Evolutionary conservation across 495 filamentous ascomycete species (phyloP).

Genomic region (Friedmanniomyces endolithicus): DNA sequence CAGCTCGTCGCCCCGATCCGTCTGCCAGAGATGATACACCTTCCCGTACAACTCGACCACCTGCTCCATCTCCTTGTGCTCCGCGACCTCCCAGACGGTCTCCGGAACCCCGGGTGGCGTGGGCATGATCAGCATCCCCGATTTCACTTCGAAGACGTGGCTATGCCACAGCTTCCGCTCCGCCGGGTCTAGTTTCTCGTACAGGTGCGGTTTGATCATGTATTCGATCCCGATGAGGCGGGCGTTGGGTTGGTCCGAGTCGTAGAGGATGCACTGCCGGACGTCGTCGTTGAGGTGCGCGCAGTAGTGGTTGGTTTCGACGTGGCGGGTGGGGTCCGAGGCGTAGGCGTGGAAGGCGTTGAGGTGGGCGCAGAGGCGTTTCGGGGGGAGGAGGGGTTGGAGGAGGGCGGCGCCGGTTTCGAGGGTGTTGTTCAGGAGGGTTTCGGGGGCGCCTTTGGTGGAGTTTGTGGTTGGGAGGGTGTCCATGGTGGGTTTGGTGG

Average conservation of each 20-base stretch:
- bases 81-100: slow-evolving; percentile 57
- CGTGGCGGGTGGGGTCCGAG: slow-evolving; percentile 48
- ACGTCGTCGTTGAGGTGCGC: slow-evolving; percentile 63
- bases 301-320: slow-evolving; percentile 83
- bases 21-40: slow-evolving; percentile 82
- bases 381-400: slow-evolving; percentile 58
- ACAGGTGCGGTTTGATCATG: slow-evolving; percentile 69
- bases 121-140: slow-evolving; percentile 78
- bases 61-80: slow-evolving; percentile 68
- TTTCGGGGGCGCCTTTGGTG: slow-evolving; percentile 38
- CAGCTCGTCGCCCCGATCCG: slow-evolving; percentile 63
- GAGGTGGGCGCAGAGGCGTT: slow-evolving; percentile 69
- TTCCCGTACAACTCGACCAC: slow-evolving; percentile 69
- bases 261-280: slow-evolving; percentile 81
- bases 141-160: slow-evolving; percentile 80
- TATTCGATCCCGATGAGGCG: slow-evolving; percentile 81
- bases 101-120: slow-evolving; percentile 44
- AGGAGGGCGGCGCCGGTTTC: slow-evolving; percentile 51
- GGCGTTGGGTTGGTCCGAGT: slow-evolving; percentile 50
- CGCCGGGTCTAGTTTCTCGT: slow-evolving; percentile 45
- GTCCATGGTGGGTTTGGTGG: background rate
- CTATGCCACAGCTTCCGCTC: slow-evolving; percentile 70
- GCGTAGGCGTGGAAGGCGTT: slow-evolving; percentile 80
- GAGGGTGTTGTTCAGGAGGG: slow-evolving; percentile 46
- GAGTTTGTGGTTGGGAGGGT: slow-evolving; percentile 23